Evolutionary conservation across 139 green algal species (phyloP), one percentile per base, ranked within the genome.

Genomic region (Auxenochlorella pyrenoidosa): DNA sequence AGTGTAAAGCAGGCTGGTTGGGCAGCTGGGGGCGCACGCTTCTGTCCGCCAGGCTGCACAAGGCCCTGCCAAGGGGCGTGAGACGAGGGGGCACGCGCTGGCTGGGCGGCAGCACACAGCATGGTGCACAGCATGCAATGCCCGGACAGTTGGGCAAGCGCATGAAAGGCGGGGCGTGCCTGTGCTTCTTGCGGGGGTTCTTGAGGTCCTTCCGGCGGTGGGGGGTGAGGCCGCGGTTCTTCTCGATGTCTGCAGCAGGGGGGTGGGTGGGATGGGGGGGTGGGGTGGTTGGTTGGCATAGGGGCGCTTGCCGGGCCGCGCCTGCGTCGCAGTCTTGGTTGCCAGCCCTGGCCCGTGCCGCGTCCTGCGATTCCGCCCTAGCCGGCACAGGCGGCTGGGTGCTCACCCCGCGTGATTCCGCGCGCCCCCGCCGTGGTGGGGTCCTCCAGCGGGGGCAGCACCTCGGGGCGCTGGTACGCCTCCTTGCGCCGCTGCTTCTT

Each of bases 151-250:
- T n/a, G n/a, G n/a, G n/a, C n/a, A n/a, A n/a, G n/a, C n/a, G n/a
- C n/a, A n/a, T n/a, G n/a, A n/a, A n/a, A 32, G 5, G 16, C 66
- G 24, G 36, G 8, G 16, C 43, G 32, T 60, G 85, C 60, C 81
- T 54, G 71, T 94, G 71, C 90, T 95, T 96, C 86, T 94, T 94
- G 87, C 97, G 93, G 30, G 97, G 97, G 93, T 99, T 99, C 92
- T 98, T 99, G 66, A 95, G 91, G 82, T 97, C 96, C 86, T 98
- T 97, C 30, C 91, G 92, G 51, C 97, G 92, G 91, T 99, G 97
- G 16, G 97, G 97, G 21, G 97, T 99, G 38, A 99, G 95, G 72
- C 97, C 97, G 6, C 96, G 90, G 92, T 99, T 99, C 91, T 96
- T 97, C 89, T 98, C 91, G 43, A 99, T 99, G n/a, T 93, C 87